Evolutionary conservation across 257 asterid genomes (phyloP).

Genomic region (Eustoma russellianum): DNA sequence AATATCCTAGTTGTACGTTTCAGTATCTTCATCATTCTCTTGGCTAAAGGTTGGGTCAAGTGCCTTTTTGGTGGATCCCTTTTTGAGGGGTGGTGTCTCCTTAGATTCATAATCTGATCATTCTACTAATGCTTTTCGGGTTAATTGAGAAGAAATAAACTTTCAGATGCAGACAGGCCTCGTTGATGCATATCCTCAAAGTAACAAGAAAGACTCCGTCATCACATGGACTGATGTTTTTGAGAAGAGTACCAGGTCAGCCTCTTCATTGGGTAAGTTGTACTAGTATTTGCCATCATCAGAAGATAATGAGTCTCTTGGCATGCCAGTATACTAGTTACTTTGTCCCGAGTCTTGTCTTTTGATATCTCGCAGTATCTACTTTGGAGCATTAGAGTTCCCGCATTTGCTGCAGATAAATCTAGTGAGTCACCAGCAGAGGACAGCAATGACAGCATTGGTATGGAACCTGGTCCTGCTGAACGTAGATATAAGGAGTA

Average conservation of each 20-base stretch:
- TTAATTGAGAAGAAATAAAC: neutral
- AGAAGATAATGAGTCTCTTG: too few species aligned
- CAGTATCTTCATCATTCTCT: too few species aligned
- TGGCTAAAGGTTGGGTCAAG: too few species aligned
- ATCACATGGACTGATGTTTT: constrained; percentile 80
- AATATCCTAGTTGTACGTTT: too few species aligned
- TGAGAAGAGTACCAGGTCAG: constrained; percentile 33
- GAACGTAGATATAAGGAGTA: constrained; percentile 56
- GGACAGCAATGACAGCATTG: constrained; percentile 28
- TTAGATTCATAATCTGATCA: too few species aligned
- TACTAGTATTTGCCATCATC: too few species aligned
- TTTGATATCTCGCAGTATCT: neutral
- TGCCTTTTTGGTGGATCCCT: too few species aligned
- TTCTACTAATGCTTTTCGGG: too few species aligned
- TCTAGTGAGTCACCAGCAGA: constrained; percentile 28
- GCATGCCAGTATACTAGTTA: too few species aligned
- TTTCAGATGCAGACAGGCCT: constrained; percentile 73
- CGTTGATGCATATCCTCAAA: constrained; percentile 59
- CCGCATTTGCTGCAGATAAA: constrained; percentile 12
- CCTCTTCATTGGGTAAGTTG: constrained; percentile 35
- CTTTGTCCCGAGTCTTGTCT: too few species aligned
- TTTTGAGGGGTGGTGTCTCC: too few species aligned
- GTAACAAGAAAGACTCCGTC: constrained; percentile 51
- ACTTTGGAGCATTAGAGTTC: constrained; percentile 13
- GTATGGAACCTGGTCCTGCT: constrained; percentile 36